Evolutionary conservation across 148 eudicot genomes (phyloP), one percentile per base, ranked within the genome.

Genomic region (Vaccinium myrtillus): DNA sequence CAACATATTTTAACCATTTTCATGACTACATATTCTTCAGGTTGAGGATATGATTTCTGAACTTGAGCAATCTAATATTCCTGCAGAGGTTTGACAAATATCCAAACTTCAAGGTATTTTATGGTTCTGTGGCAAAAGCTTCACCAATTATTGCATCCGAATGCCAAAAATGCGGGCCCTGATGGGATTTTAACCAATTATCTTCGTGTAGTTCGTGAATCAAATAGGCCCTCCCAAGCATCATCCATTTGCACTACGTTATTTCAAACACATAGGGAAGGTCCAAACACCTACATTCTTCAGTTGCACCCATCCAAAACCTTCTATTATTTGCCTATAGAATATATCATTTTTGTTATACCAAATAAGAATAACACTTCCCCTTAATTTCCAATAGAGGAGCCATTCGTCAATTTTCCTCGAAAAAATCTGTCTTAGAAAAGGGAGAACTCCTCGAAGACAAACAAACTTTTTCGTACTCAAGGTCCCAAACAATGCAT

Each of bases 201-300:
- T 54, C 58, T 14, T 54, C 3, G 15, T 11, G 3, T 54, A 54
- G 21, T 18, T 56, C 19, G 6, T 56, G 61, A 56, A 14, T 16
- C 61, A 16, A 56, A 56, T 10, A 39, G 8, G 49, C n/a, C 78
- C 61, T 56, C 16, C 61, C 61, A 56, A 16, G 61, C 61, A 56
- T 56, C 61, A 56, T 75, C 78, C 78, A 75, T 18, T 7, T 19
- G 21, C 51, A 75, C 25, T 13, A 21, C 4, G 21, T 43, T 9
- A 46, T 23, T 75, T 75, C 51, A 75, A 46, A 9, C 3, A 9
- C 12, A 43, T 21, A 75, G 8, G 36, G 39, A 8, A 23, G 70
- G 70, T 75, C 78, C 78, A 75, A 75, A 11, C 78, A 75, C 25
- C 23, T 39, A 4, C n/a, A 75, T 75, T 39, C 51, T 36, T 75